Base-by-base conservation (phyloP, 164 flowering plant species). In the Magnolia sinica region DNA sequence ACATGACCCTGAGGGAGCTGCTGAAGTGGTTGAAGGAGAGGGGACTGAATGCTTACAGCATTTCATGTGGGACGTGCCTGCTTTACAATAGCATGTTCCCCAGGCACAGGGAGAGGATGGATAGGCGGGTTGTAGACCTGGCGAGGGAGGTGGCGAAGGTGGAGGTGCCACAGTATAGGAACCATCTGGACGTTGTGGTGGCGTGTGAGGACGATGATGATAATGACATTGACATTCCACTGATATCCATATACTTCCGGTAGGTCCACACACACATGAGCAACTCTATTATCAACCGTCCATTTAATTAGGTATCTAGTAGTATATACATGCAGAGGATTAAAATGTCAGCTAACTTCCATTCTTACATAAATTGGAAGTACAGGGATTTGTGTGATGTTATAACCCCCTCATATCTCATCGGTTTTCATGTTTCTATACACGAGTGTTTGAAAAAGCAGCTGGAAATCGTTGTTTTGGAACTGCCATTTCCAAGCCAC, bases 131-230 rank as follows among this genome's bases (percentile, higher is more conserved):
- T 78, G 93, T 83, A 24, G 91, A 93, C 82, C 82, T 91, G 71
- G 98, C 86, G 0, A 83, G 81, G 74, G 95, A 93, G 52, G 87
- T 93, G 5, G 96, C 93, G 31, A 89, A 87, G 74, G 82, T 85
- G 2, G 93, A 91, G 70, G 63, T 93, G 73, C 95, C 92, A 45
- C 76, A 87, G 0, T 84, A 91, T 77, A 86, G 96, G n/a, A 77
- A 80, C 20, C 96, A 92, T 78, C 73, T 93, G 20, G 98, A 93
- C 78, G 87, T 93, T 4, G 91, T 91, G 1, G 94, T 93, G 59
- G 98, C 96, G 0, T 93, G 95, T 50, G 98, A 93, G 83, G 93
- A 92, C 76, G 98, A 91, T 0, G 96, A 93, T 3, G 96, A 86
- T 75, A 86, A 91, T 45, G 96, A 93, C 76, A 80, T 91, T 5